Evolutionary conservation across 306 rosid species (phyloP).

Genomic region (Castanea crenata): DNA sequence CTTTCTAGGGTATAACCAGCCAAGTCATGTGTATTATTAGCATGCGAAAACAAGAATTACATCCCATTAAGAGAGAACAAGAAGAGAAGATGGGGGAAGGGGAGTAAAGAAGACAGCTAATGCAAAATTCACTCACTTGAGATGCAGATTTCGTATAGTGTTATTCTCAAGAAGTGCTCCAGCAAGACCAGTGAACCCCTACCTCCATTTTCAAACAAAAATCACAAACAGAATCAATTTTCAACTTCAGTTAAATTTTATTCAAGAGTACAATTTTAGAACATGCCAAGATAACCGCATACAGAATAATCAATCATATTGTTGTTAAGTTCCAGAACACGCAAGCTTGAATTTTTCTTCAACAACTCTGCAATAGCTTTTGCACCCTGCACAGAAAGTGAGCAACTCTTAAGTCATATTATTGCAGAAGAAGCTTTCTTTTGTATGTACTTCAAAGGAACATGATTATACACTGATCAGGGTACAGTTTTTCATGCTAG

Average conservation of each 20-base stretch:
- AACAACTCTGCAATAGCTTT: slow-evolving; percentile 85
- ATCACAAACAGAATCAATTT: slow-evolving; percentile 27
- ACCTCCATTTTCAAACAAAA: slow-evolving; percentile 55
- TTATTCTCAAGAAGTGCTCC: slow-evolving; percentile 91
- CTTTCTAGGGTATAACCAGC: not conserved
- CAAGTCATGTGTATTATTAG: slow-evolving; percentile 1
- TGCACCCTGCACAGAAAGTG: slow-evolving; percentile 67
- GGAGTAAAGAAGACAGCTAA: slow-evolving; percentile 8
- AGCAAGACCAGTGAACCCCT: slow-evolving; percentile 96
- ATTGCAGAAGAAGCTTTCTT: slow-evolving; percentile 3
- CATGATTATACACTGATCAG: not conserved
- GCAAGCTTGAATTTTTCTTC: slow-evolving; percentile 80
- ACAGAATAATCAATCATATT: slow-evolving; percentile 96
- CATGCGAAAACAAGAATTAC: not conserved
- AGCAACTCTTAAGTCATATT: slow-evolving; percentile 27
- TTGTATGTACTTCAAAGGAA: not conserved
- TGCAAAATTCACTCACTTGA: slow-evolving; percentile 57
- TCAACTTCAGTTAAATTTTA: not conserved
- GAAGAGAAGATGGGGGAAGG: not conserved
- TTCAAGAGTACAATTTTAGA: slow-evolving; percentile 8
- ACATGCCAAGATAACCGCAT: slow-evolving; percentile 38
- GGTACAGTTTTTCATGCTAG: slow-evolving; percentile 9
- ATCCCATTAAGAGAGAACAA: not conserved
- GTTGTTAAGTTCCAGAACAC: slow-evolving; percentile 82
- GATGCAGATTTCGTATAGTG: slow-evolving; percentile 69